Conservation (phyloP, 768 basidiomycete genomes). For the Termitomyces sp. region DNA sequence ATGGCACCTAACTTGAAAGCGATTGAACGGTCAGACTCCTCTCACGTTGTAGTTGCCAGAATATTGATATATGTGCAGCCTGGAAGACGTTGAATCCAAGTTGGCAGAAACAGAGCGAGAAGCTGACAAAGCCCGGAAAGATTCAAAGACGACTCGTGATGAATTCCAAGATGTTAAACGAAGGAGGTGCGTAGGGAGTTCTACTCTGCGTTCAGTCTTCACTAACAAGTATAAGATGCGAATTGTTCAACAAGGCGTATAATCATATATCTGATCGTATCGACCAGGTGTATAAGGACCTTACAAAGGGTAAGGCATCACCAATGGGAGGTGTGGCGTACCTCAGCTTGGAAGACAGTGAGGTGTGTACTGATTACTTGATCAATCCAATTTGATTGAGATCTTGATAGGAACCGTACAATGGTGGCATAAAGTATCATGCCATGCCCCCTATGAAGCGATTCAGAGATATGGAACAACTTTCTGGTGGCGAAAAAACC, state of each 20-base stretch:
- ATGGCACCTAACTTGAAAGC: slow-evolving; percentile 98
- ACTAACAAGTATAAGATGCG: slow-evolving; percentile 33
- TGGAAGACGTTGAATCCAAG: slow-evolving; percentile 82
- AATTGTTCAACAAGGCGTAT: slow-evolving; percentile 94
- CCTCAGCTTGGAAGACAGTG: slow-evolving; percentile 90
- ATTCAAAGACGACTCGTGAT: slow-evolving; percentile 87
- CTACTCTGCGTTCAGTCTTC: neutral
- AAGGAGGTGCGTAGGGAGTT: slow-evolving; percentile 43
- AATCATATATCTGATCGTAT: slow-evolving; percentile 94
- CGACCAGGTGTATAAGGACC: slow-evolving; percentile 94
- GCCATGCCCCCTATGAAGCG: slow-evolving; percentile 99
- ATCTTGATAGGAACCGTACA: slow-evolving; percentile 46
- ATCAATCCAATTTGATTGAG: neutral
- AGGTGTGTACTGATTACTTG: slow-evolving; percentile 44
- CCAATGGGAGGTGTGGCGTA: slow-evolving; percentile 97
- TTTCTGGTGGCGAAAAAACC: slow-evolving; percentile 98
- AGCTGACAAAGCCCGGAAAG: slow-evolving; percentile 86
- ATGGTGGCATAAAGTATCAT: slow-evolving; percentile 92
- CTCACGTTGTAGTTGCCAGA: neutral
- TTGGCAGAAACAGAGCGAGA: slow-evolving; percentile 87
- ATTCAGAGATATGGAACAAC: slow-evolving; percentile 98
- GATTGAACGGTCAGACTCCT: slow-evolving; percentile 68
- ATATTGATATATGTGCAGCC: slow-evolving; percentile 29
- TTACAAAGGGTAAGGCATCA: slow-evolving; percentile 91
- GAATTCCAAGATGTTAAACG: slow-evolving; percentile 86